Evolutionary conservation across 768 basidiomycete genomes (phyloP).

Genomic region (Pisolithus tinctorius): DNA sequence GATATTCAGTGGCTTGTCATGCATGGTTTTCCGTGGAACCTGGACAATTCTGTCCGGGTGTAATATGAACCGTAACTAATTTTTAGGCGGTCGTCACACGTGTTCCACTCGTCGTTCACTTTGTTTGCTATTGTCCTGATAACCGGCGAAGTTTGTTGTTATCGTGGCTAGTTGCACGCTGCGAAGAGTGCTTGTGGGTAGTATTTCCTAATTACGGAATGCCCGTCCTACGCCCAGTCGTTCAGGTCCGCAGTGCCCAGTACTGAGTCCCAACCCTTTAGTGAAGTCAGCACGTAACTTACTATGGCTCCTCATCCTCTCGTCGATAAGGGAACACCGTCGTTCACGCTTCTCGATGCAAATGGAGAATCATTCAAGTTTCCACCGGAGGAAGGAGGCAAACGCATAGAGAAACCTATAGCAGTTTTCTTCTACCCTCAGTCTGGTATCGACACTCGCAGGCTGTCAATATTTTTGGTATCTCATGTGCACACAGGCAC

Average conservation of each 20-base stretch:
- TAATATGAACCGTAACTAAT: too few species aligned
- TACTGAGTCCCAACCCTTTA: too few species aligned
- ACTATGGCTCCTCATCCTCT: conserved; percentile 45
- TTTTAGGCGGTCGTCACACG: too few species aligned
- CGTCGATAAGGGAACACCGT: conserved; percentile 59
- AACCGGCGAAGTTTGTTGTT: too few species aligned
- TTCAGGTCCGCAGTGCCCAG: too few species aligned
- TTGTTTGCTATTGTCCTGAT: too few species aligned
- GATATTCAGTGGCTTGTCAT: neutral
- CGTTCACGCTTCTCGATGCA: conserved; percentile 57
- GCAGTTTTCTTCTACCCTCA: conserved; percentile 78
- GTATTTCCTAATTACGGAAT: too few species aligned
- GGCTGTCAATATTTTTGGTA: neutral
- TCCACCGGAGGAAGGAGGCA: conserved; percentile 46
- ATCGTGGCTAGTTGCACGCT: too few species aligned
- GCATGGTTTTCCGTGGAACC: conserved; percentile 5
- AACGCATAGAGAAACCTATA: conserved; percentile 38
- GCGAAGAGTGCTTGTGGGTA: too few species aligned
- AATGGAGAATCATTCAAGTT: conserved; percentile 57
- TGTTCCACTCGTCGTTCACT: too few species aligned
- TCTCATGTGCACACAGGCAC: conserved; percentile 40
- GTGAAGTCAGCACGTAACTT: neutral
- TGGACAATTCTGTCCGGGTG: neutral
- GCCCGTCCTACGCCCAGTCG: too few species aligned
- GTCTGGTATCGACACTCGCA: conserved; percentile 41